Conservation (phyloP, 164 flowering plant species). For the Kalanchoe fedtschenkoi region DNA sequence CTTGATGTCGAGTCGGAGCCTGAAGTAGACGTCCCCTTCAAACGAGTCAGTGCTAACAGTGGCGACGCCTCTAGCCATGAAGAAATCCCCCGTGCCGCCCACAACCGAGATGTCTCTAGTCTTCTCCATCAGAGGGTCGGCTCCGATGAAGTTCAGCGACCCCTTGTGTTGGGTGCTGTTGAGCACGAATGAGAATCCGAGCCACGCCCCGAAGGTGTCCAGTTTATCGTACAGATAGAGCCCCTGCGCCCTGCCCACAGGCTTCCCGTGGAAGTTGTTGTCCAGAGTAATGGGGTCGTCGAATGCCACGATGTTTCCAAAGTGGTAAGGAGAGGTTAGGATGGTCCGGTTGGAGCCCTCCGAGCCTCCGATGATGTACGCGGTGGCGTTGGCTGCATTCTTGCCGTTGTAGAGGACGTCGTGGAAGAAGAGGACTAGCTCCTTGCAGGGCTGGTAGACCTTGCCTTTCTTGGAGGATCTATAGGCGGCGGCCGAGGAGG, state of each 20-base stretch:
- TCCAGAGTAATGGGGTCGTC: slow-evolving; percentile 30
- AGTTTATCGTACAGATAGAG: slow-evolving; percentile 21
- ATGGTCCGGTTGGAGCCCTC: slow-evolving; percentile 19
- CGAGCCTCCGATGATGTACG: slow-evolving; percentile 24
- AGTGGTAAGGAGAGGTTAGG: slow-evolving; percentile 18
- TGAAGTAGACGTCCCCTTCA: slow-evolving; percentile 62
- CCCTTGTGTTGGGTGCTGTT: slow-evolving; percentile 20
- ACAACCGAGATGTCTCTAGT: slow-evolving; percentile 68
- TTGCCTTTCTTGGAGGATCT: slow-evolving; percentile 10
- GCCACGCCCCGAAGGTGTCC: slow-evolving; percentile 21
- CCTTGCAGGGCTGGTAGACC: slow-evolving; percentile 27
- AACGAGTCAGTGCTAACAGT: slow-evolving; percentile 52
- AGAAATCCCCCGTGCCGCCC: slow-evolving; percentile 83
- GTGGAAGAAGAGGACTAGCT: slow-evolving; percentile 32
- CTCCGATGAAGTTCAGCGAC: slow-evolving; percentile 22
- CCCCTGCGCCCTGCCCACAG: slow-evolving; percentile 28
- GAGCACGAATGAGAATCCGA: slow-evolving; percentile 21
- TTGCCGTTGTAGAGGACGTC: slow-evolving; percentile 36
- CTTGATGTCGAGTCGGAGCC: slow-evolving; percentile 51
- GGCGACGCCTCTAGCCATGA: slow-evolving; percentile 75
- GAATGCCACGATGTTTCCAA: slow-evolving; percentile 23
- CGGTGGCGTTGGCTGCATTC: slow-evolving; percentile 29
- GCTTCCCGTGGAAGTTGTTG: slow-evolving; percentile 21
- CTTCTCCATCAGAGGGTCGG: slow-evolving; percentile 54
- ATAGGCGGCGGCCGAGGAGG: neutral